A percentile compares a stretch with the other conserved stretches of the same genome.
Evolutionary conservation across 2,329 filamentous ascomycete species (phyloP).

Genomic region (Aspergillus ruber): DNA sequence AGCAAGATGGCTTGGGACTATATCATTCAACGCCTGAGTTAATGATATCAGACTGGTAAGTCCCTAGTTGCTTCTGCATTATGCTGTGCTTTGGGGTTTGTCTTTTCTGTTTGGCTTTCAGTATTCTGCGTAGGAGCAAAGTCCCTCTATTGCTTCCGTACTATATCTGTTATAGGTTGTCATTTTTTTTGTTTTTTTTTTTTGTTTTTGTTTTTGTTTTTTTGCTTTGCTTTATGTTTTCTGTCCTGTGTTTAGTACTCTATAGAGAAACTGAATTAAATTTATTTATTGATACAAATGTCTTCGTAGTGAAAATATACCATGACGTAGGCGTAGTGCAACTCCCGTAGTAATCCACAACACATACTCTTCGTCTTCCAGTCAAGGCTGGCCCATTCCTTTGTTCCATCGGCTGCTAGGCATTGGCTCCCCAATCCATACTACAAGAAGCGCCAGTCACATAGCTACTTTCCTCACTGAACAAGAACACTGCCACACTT

Average conservation of each 20-base stretch:
- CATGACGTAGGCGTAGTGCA: not conserved
- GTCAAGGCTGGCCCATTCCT: not conserved
- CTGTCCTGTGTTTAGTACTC: too few relatives aligned
- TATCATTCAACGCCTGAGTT: not conserved
- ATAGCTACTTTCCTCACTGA: conserved; percentile 13
- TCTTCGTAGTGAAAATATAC: not conserved
- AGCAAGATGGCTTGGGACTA: not conserved
- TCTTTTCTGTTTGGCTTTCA: too few relatives aligned
- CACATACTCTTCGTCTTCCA: not conserved
- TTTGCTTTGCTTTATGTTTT: too few relatives aligned
- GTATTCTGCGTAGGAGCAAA: too few relatives aligned
- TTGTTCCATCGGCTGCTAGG: not conserved
- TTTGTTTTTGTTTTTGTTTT: too few relatives aligned
- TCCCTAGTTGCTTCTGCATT: too few relatives aligned
- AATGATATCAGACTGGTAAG: not conserved
- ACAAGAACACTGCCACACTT: conserved; percentile 11
- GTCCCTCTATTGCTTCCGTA: too few relatives aligned
- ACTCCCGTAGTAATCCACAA: not conserved
- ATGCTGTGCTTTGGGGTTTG: too few relatives aligned
- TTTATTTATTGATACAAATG: not conserved
- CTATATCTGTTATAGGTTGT: too few relatives aligned
- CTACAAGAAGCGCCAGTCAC: conserved; percentile 7
- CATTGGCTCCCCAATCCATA: not conserved
- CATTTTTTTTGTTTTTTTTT: too few relatives aligned
- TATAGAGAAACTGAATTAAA: not conserved